Evolutionary conservation across 495 filamentous ascomycete genomes (phyloP).

Genomic region (Rusavskia elegans): DNA sequence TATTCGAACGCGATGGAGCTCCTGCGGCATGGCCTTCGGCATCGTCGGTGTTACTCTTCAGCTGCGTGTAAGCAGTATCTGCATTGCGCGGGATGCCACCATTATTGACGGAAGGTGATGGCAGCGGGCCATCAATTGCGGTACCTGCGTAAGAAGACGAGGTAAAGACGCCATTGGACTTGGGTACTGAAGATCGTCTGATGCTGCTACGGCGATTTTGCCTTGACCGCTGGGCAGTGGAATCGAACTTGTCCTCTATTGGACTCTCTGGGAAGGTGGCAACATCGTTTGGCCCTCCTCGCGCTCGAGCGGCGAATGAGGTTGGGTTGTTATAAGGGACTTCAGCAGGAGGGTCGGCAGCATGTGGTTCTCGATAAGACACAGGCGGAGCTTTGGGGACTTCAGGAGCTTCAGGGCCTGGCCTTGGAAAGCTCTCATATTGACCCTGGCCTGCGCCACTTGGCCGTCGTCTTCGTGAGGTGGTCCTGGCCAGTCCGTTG

Average conservation of each 20-base stretch:
- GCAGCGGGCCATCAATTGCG: neutral
- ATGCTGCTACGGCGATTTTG: slow-evolving; percentile 1
- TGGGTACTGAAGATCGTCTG: neutral
- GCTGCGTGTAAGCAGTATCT: neutral
- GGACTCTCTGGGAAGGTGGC: neutral
- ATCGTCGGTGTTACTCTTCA: neutral
- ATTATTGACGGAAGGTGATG: neutral
- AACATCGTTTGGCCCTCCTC: slow-evolving; percentile 5
- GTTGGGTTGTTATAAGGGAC: slow-evolving; percentile 4
- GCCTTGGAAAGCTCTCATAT: slow-evolving; percentile 11
- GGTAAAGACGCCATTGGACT: neutral
- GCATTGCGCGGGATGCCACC: neutral
- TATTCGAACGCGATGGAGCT: slow-evolving; percentile 17
- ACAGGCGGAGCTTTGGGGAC: slow-evolving; percentile 39
- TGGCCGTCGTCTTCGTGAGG: slow-evolving; percentile 22
- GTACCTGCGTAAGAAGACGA: neutral
- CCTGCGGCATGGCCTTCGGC: neutral
- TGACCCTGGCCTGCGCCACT: slow-evolving; percentile 17
- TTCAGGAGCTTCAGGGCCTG: slow-evolving; percentile 39
- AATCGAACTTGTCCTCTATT: neutral
- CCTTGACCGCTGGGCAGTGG: neutral
- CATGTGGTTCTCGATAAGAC: slow-evolving; percentile 38
- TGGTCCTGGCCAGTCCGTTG: slow-evolving; percentile 26
- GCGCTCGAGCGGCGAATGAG: slow-evolving; percentile 14
- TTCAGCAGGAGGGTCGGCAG: slow-evolving; percentile 17